Conservation (phyloP, 257 asterid species). For the Cinchona pubescens region DNA sequence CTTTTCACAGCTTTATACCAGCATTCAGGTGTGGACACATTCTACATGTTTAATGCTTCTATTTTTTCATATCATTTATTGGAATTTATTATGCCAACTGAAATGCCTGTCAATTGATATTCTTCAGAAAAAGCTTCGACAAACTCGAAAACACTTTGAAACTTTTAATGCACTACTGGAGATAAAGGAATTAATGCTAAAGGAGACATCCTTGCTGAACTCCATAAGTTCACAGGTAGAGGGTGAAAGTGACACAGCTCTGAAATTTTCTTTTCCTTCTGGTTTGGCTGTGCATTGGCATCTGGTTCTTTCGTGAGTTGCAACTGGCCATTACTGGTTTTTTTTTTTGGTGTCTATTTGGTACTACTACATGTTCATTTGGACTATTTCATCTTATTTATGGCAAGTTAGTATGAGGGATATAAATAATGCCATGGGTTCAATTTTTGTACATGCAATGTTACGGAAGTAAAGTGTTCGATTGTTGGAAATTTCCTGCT, state of each 20-base stretch:
- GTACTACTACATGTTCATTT: no score
- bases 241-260: constrained; percentile 17
- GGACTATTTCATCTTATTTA: not conserved
- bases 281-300: not conserved
- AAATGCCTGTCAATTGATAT: constrained; percentile 17
- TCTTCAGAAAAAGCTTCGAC: constrained; percentile 60
- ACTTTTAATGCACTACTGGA: constrained; percentile 79
- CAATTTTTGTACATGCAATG: not conserved
- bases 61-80: constrained; percentile 16
- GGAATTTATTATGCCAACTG: constrained; percentile 16
- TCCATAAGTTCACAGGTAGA: constrained; percentile 78
- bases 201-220: constrained; percentile 78
- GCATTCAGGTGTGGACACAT: constrained; percentile 56
- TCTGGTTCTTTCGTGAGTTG: not conserved
- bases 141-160: constrained; percentile 66
- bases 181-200: constrained; percentile 75
- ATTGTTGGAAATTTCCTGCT: not conserved
- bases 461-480: not conserved
- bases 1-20: constrained; percentile 67
- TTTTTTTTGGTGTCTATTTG: no score
- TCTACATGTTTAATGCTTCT: constrained; percentile 8
- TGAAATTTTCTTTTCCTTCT: not conserved
- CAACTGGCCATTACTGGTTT: no score
- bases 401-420: not conserved
- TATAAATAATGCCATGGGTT: not conserved